Conservation (phyloP, 2,329 filamentous ascomycete genomes). For the Cercospora sojina region DNA sequence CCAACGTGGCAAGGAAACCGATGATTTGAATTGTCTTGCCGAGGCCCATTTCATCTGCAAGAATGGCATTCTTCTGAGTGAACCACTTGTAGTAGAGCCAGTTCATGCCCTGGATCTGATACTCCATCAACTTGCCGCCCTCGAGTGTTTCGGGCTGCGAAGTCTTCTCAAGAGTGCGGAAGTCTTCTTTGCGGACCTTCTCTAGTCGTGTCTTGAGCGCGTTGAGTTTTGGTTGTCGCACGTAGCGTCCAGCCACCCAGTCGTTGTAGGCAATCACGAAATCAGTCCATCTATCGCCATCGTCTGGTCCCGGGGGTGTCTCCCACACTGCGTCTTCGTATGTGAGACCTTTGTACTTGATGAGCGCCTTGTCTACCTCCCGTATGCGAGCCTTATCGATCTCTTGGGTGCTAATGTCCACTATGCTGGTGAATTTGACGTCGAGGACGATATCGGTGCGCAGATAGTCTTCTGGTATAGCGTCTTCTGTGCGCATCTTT, state of each 20-base stretch:
- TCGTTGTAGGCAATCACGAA: constrained; percentile 84
- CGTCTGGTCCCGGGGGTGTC: constrained; percentile 64
- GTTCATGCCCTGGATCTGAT: constrained; percentile 89
- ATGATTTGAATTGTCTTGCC: constrained; percentile 97
- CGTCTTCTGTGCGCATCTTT: constrained; percentile 70
- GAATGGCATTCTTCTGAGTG: constrained; percentile 75
- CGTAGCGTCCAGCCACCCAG: constrained; percentile 76
- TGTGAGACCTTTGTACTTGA: constrained; percentile 89
- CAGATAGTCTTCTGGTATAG: constrained; percentile 83
- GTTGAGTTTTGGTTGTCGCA: constrained; percentile 56
- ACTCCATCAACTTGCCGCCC: constrained; percentile 83
- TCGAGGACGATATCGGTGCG: constrained; percentile 86
- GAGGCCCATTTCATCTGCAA: constrained; percentile 97
- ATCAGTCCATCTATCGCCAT: constrained; percentile 70
- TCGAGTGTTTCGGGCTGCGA: constrained; percentile 71
- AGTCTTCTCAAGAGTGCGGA: constrained; percentile 62
- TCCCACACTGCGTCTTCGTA: constrained; percentile 96
- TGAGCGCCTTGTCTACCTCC: constrained; percentile 70
- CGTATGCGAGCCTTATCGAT: constrained; percentile 70
- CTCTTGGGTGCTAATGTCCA: constrained; percentile 61
- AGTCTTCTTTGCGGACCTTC: constrained; percentile 67
- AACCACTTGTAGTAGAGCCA: constrained; percentile 94
- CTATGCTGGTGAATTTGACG: constrained; percentile 64
- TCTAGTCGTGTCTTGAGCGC: constrained; percentile 67
- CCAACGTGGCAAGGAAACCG: constrained; percentile 70